Percentiles rank a stretch among this genome's conserved stretches.
Evolutionary conservation across 192 early-diverging fungal genomes (phyloP).

Genomic region (Pilobolus umbonatus): DNA sequence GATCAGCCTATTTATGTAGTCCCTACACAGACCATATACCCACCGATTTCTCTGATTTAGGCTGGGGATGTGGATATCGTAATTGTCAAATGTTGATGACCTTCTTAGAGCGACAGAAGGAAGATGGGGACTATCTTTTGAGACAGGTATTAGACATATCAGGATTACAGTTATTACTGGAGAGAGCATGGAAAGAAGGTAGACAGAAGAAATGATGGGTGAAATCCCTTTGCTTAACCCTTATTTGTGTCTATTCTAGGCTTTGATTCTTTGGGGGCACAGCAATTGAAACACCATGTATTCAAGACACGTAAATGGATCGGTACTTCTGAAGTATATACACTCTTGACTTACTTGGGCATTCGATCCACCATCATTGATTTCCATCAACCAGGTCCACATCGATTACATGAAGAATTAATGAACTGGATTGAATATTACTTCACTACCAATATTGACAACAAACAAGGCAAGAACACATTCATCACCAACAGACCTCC

Average conservation of each 20-base stretch:
- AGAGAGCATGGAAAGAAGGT: conserved; percentile 54
- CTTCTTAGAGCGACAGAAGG: conserved; percentile 27
- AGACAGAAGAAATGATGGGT: background rate
- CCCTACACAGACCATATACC: conserved; percentile 24
- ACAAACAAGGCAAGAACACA: conserved; percentile 7
- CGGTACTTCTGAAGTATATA: conserved; percentile 65
- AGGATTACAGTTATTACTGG: conserved; percentile 49
- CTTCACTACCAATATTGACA: conserved; percentile 35
- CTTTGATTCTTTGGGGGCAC: conserved; percentile 53
- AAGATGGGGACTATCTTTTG: conserved; percentile 7
- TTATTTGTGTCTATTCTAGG: conserved; percentile 22
- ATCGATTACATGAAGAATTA: conserved; percentile 50
- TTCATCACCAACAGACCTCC: conserved; percentile 47
- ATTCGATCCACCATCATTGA: conserved; percentile 55
- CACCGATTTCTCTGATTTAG: conserved; percentile 39
- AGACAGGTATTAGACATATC: conserved; percentile 35
- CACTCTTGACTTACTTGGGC: conserved; percentile 54
- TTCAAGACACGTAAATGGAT: conserved; percentile 63
- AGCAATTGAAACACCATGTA: conserved; percentile 49
- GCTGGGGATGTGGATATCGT: conserved; percentile 72
- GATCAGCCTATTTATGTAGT: conserved; percentile 21
- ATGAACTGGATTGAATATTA: conserved; percentile 55
- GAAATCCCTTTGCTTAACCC: background rate
- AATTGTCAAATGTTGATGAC: conserved; percentile 66
- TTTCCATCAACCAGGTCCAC: conserved; percentile 54